Percentiles rank a stretch among this genome's conserved stretches.
phyloP scores from a whole-genome alignment of 345 rosid species.

The Toxicodendron radicans region DNA sequence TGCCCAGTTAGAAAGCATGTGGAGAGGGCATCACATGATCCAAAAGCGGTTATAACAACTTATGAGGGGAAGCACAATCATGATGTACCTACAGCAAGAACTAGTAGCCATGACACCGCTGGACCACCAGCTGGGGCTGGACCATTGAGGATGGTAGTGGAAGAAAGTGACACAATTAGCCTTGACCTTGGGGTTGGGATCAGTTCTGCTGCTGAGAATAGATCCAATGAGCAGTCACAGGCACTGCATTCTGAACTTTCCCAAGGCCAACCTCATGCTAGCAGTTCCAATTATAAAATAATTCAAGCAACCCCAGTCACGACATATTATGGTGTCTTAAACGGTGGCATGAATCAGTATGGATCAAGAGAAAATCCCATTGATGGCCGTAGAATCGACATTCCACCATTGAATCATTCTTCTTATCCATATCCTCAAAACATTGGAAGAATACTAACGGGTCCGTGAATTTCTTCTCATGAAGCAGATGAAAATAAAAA shows the following conservation, averaged over 20 bases:
- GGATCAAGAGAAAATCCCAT: conserved; percentile 51
- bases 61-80: conserved; percentile 99
- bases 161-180: conserved; percentile 70
- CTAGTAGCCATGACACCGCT: conserved; percentile 58
- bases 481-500: conserved; percentile 21
- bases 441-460: conserved; percentile 73
- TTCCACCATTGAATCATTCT: conserved; percentile 57
- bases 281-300: conserved; percentile 50
- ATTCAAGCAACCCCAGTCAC: conserved; percentile 49
- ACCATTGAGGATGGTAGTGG: conserved; percentile 50
- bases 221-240: conserved; percentile 45
- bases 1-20: conserved; percentile 98
- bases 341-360: conserved; percentile 52
- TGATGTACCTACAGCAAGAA: conserved; percentile 80
- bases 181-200: conserved; percentile 96
- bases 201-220: conserved; percentile 47
- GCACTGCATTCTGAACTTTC: conserved; percentile 36
- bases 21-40: conserved; percentile 99
- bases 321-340: conserved; percentile 55
- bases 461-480: conserved; percentile 48
- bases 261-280: conserved; percentile 40
- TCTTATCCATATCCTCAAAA: conserved; percentile 71
- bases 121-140: conserved; percentile 45
- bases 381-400: conserved; percentile 45
- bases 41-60: conserved; percentile 96